These are phyloP conservation scores for Citrus australasica DNA, from an alignment of 345 rosid species.

Conservation along the genomic window DNA sequence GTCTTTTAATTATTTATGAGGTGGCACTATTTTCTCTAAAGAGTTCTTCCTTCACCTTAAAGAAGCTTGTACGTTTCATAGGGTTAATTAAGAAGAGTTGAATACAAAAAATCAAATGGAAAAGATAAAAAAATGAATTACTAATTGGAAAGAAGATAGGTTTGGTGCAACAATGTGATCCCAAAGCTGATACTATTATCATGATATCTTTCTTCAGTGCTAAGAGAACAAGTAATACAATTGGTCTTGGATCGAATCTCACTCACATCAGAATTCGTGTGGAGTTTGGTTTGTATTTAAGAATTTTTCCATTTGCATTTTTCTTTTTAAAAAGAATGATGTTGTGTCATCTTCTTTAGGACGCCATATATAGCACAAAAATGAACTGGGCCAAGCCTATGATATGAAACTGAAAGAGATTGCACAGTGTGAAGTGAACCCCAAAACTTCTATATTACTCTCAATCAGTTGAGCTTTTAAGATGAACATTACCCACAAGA, in stretches of 20 bases:
- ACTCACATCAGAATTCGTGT: not conserved
- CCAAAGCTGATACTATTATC: too few relatives aligned
- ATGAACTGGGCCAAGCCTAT: not conserved
- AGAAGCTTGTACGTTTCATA: too few relatives aligned
- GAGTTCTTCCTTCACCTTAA: not conserved
- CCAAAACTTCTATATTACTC: not conserved
- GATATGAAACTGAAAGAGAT: constrained; percentile 8
- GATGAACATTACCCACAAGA: not conserved
- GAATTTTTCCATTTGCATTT: too few relatives aligned
- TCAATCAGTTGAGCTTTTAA: not conserved
- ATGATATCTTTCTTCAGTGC: not conserved
- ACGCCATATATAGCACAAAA: not conserved
- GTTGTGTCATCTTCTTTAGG: not conserved
- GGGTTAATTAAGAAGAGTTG: too few relatives aligned
- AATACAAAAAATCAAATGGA: too few relatives aligned
- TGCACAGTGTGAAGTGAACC: not conserved
- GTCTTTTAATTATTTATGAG: not conserved
- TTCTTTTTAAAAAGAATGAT: not conserved
- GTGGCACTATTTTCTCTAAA: not conserved
- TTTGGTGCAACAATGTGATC: too few relatives aligned
- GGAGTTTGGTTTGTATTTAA: not conserved
- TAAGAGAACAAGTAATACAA: not conserved
- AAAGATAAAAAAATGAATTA: too few relatives aligned
- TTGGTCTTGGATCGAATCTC: not conserved
- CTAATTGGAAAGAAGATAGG: too few relatives aligned